Evolutionary conservation across 176 grass and related monocot species (phyloP), one percentile per base, ranked within the genome.

Genomic region (Elaeis guineensis): DNA sequence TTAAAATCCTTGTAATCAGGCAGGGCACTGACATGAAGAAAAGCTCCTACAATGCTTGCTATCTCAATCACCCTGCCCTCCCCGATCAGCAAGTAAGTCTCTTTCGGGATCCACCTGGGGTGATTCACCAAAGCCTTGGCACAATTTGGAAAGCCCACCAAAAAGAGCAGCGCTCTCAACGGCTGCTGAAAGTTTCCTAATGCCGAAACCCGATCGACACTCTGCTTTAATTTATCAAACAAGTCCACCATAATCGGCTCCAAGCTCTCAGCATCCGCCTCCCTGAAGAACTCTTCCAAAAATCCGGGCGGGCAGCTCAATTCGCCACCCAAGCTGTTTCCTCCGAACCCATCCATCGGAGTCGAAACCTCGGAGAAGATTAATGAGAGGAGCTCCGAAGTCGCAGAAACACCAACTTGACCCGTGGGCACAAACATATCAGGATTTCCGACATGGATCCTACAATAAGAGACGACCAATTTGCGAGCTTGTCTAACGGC

Each of bases 131-230:
- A 58, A 72, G 80, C 81, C 63, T 80, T 97, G 14, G 84, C 83
- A 16, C 86, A 90, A 30, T 75, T 83, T 3, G 87, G 92, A 18
- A 77, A 89, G 5, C 62, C 60, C n/a, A 97, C 63, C 2, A 97
- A 66, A 16, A 75, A 55, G 52, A 73, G 54, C 17, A 97, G 80
- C 67, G 89, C 87, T 26, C 87, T 73, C 22, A 97, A 59, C 3
- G 84, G 93, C 51, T 86, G 66, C 74, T 97, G 93, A 66, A 97
- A 97, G 59, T 97, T 86, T 0, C 93, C 93, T 0, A 91, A 64
- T 0, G 78, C 64, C 0, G 93, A 97, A 6, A 85, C 87, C 51
- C 83, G 88, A 5, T 83, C 72, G 4, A 91, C 87, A 28, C 70
- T 81, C 49, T 81, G 81, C 72, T 67, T 80, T 4, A 97, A 71